Evolutionary conservation across 306 rosid genomes (phyloP).

Genomic region (Quercus dentata): DNA sequence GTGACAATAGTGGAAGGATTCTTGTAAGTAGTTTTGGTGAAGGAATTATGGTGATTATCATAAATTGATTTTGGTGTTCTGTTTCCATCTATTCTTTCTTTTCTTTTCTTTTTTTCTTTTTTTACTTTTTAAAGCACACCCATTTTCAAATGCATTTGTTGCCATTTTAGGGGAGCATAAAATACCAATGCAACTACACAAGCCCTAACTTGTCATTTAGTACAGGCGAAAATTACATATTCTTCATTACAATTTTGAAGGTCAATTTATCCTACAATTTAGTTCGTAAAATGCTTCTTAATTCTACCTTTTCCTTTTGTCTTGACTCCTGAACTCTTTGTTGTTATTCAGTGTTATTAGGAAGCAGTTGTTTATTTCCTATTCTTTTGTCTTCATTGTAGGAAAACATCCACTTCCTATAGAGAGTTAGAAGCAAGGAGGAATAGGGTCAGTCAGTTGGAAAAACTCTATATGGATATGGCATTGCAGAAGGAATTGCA

Average conservation of each 20-base stretch:
- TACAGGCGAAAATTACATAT: neutral
- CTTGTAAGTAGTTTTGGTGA: no score
- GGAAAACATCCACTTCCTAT: conserved; percentile 62
- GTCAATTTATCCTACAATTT: no score
- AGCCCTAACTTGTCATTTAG: neutral
- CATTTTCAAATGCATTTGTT: neutral
- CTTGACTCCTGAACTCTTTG: neutral
- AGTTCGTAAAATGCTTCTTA: no score
- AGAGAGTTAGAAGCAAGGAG: conserved; percentile 66
- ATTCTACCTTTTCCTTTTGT: no score
- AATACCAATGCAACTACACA: neutral
- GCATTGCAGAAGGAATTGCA: conserved; percentile 66
- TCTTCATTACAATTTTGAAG: no score
- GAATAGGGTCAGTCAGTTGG: conserved; percentile 50
- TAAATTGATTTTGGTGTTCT: no score
- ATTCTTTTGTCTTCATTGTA: conserved; percentile 13
- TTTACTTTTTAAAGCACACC: neutral
- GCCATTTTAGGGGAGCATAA: neutral
- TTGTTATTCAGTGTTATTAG: neutral
- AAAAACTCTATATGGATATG: conserved; percentile 74
- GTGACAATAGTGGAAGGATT: no score
- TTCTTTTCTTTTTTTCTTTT: neutral
- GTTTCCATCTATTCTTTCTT: no score
- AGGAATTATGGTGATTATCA: no score
- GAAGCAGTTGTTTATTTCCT: neutral